Evolutionary conservation across 176 grass and related monocot species (phyloP), one percentile per base, ranked within the genome.

Genomic region (Carex scoparia): DNA sequence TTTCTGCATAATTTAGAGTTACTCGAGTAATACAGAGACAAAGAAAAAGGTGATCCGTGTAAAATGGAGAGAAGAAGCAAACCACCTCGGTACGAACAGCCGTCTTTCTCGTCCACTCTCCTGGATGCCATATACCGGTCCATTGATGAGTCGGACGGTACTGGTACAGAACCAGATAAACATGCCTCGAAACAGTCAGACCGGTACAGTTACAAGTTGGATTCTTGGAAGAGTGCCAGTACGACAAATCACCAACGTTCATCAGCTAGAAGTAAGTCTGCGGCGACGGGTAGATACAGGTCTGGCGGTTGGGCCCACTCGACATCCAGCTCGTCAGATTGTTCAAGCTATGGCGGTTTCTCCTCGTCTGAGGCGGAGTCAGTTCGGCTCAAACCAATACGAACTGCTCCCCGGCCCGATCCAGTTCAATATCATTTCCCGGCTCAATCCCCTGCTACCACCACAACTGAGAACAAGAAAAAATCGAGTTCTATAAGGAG

Each of bases 61-160:
- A 27, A 63, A 69, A 94, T 93, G 95, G 93, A 92, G 77, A 89
- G 78, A 84, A 76, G 83, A 72, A 69, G 81, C 69, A 84, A 80
- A 12, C 86, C 86, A 30, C 69, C 83, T 79, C 70, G 87, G 51
- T 83, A 84, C 71, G 86, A 95, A 59, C 88, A 95, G 79, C 96
- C 96, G 33, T 99, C 96, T n/a, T 99, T 99, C 90, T 99, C 96
- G 23, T 99, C 96, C 16, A 91, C 93, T 58, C 90, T 99, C 38
- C 90, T 99, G 37, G 96, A 99, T 86, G 91, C 91, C 4, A 95
- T 99, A 78, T 99, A 94, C 88, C 90, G 85, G 56, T 99, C 96
- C 85, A 94, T 99, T 87, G 96, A 99, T 70, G 93, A 99, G 70
- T 78, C 93, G n/a, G 53, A 82, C 35, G 80, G 7, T 35, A 80